phyloP scores from a whole-genome alignment of 2,329 filamentous ascomycete genomes.

The Phaeomoniella chlamydospora region DNA sequence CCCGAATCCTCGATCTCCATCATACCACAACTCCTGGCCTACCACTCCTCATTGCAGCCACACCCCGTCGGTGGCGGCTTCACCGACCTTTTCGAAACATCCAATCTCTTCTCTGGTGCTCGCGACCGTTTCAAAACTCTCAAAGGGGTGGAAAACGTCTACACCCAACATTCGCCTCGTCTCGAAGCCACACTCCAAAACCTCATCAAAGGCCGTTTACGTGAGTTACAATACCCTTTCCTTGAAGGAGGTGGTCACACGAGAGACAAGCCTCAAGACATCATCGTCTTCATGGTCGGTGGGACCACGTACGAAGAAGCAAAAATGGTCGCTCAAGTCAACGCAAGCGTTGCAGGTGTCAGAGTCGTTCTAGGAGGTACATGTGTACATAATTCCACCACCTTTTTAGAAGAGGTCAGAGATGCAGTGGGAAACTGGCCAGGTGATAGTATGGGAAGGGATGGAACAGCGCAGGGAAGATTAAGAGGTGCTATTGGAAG shows the following conservation, averaged over 20 bases:
- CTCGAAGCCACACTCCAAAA: constrained; percentile 81
- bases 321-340: constrained; percentile 88
- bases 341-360: constrained; percentile 77
- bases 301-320: constrained; percentile 94
- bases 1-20: constrained; percentile 61
- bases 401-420: constrained; percentile 83
- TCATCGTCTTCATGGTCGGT: constrained; percentile 87
- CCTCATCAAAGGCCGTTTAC: constrained; percentile 78
- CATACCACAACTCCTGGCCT: constrained; percentile 68
- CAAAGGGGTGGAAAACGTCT: constrained; percentile 96
- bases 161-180: constrained; percentile 88
- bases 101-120: constrained; percentile 70
- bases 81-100: constrained; percentile 80
- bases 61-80: constrained; percentile 64
- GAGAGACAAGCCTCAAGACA: constrained; percentile 89
- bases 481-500: constrained; percentile 47
- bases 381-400: constrained; percentile 70
- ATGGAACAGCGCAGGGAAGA: constrained; percentile 46
- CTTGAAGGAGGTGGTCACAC: constrained; percentile 77
- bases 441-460: constrained; percentile 45
- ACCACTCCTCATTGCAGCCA: constrained; percentile 75
- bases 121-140: constrained; percentile 82
- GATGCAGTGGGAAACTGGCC: constrained; percentile 82
- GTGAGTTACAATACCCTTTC: constrained; percentile 82
- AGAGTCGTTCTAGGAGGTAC: constrained; percentile 84